phyloP scores from a whole-genome alignment of 1,139 yeast genomes.

The Saccharomycopsis hybrid region DNA sequence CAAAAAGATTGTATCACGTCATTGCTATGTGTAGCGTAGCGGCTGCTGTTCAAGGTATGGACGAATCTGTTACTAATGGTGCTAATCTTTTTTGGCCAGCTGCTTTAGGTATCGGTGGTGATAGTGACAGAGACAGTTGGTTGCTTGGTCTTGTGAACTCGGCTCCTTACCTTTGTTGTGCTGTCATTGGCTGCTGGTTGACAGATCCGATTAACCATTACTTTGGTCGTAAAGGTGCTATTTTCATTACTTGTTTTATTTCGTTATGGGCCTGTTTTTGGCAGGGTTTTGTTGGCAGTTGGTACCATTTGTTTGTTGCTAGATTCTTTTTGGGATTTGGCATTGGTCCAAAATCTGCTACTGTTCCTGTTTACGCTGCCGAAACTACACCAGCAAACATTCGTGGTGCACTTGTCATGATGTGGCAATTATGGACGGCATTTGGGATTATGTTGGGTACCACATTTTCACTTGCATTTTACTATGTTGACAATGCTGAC shows the following conservation, averaged over 20 bases:
- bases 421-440: conserved; percentile 88
- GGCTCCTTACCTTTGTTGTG: conserved; percentile 75
- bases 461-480: conserved; percentile 60
- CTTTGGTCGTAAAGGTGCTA: conserved; percentile 69
- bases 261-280: conserved; percentile 68
- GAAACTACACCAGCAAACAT: conserved; percentile 73
- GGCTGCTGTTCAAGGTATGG: conserved; percentile 93
- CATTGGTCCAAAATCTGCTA: conserved; percentile 73
- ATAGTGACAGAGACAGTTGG: conserved; percentile 52
- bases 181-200: conserved; percentile 65
- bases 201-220: conserved; percentile 60
- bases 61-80: conserved; percentile 81
- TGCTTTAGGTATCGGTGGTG: conserved; percentile 44
- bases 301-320: conserved; percentile 74
- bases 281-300: conserved; percentile 65
- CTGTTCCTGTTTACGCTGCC: conserved; percentile 77
- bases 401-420: conserved; percentile 77
- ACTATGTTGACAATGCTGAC: conserved; percentile 35
- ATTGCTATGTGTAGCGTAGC: conserved; percentile 77
- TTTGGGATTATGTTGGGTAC: conserved; percentile 82
- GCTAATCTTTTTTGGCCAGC: conserved; percentile 67
- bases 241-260: conserved; percentile 57
- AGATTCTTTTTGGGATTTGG: conserved; percentile 71
- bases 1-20: conserved; percentile 52
- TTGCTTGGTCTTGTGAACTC: conserved; percentile 70